These are phyloP conservation scores for Brassica carinata DNA, from an alignment of 345 rosid species.

Conservation along the genomic window DNA sequence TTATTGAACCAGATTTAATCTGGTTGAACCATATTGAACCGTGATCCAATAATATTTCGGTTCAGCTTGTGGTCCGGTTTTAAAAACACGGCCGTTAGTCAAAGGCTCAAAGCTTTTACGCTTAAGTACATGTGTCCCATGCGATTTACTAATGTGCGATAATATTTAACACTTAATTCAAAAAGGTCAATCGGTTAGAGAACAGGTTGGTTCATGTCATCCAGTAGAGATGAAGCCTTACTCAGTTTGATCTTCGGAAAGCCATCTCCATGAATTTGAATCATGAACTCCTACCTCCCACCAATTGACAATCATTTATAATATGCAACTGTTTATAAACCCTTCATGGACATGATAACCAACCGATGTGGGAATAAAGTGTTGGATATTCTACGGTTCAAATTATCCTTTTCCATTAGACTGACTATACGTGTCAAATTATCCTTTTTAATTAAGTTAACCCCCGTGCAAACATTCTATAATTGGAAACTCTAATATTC, in stretches of 20 bases:
- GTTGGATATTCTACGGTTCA: neutral
- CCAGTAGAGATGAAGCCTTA: neutral
- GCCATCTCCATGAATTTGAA: neutral
- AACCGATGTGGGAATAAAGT: neutral
- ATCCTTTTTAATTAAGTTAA: neutral
- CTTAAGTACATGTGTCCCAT: too few relatives aligned
- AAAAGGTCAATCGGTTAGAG: neutral
- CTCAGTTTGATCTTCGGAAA: neutral
- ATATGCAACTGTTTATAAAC: neutral
- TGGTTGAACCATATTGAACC: too few relatives aligned
- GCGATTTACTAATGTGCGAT: too few relatives aligned
- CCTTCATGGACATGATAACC: neutral
- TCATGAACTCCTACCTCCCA: neutral
- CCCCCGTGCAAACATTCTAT: neutral
- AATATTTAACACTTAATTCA: neutral
- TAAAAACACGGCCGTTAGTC: too few relatives aligned
- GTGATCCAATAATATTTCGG: too few relatives aligned
- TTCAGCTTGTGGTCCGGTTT: too few relatives aligned
- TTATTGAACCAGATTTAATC: too few relatives aligned
- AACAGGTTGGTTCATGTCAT: neutral
- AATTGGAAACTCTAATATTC: neutral
- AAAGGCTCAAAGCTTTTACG: too few relatives aligned
- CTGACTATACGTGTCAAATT: neutral
- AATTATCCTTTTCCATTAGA: neutral
- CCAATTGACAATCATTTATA: too few relatives aligned